phyloP scores from a whole-genome alignment of 768 basidiomycete genomes.

The Leccinum boreale region DNA sequence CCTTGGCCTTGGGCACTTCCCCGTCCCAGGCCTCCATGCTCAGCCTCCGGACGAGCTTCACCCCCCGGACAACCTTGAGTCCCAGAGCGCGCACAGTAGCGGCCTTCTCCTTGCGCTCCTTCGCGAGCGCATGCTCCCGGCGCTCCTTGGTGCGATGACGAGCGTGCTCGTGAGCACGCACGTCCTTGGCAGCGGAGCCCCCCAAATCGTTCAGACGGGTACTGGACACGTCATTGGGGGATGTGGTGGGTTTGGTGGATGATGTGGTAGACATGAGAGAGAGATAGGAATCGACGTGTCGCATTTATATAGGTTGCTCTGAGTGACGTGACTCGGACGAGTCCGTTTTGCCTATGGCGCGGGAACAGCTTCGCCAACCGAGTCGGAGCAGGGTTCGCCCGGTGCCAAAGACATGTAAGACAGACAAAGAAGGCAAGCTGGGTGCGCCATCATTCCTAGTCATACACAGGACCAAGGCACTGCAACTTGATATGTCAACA shows the following conservation, averaged over 20 bases:
- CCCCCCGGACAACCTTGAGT: conserved; percentile 15
- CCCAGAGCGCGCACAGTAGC: conserved; percentile 13
- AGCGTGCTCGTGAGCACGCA: conserved; percentile 32
- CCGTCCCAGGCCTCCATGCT: conserved; percentile 32
- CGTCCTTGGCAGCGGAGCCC: conserved; percentile 22
- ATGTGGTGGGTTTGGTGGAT: conserved; percentile 18
- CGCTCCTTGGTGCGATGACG: conserved; percentile 33
- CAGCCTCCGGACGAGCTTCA: conserved; percentile 22
- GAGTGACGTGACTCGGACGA: conserved; percentile 20
- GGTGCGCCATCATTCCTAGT: conserved; percentile 12
- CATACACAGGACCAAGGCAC: conserved; percentile 21
- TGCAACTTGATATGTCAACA: conserved; percentile 18
- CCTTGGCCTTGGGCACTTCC: conserved; percentile 10
- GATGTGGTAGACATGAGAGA: conserved; percentile 31
- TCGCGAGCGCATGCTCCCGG: conserved; percentile 28
- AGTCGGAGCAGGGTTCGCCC: conserved; percentile 3
- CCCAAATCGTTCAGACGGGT: conserved; percentile 15
- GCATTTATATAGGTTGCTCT: conserved; percentile 31
- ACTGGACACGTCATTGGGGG: conserved; percentile 17
- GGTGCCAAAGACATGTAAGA: background rate
- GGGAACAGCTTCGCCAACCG: conserved; percentile 20
- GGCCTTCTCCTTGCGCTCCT: conserved; percentile 32
- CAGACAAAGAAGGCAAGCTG: conserved; percentile 6
- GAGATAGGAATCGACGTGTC: background rate
- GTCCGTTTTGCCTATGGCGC: conserved; percentile 18